A percentile compares a stretch with the other conserved stretches of the same genome.
These are phyloP conservation scores for Cercospora sp. DNA, from an alignment of 2,329 filamentous ascomycete species.

Conservation along the genomic window DNA sequence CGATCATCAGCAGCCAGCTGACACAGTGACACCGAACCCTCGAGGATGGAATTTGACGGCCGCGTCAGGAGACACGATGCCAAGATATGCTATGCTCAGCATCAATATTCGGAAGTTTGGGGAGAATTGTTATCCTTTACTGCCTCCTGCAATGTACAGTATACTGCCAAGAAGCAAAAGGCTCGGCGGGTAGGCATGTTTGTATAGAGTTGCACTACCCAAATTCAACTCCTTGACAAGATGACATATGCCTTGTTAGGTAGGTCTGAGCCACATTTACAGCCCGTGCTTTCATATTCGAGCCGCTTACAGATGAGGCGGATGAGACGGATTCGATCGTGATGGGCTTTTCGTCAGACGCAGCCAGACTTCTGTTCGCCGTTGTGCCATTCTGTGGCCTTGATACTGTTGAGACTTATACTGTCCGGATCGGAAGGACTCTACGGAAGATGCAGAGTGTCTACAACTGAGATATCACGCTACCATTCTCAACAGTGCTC, in stretches of 20 bases:
- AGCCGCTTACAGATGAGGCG: too few species aligned
- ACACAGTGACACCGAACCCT: neutral
- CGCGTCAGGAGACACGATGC: neutral
- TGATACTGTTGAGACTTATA: too few species aligned
- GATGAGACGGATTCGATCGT: too few species aligned
- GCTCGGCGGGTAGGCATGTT: neutral
- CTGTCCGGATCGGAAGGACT: too few species aligned
- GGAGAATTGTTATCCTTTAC: neutral
- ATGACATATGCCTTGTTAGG: neutral
- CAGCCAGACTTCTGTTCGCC: too few species aligned
- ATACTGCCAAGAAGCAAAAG: neutral
- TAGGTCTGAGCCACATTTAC: neutral
- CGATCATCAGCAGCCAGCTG: neutral
- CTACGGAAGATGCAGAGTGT: too few species aligned
- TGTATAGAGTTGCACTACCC: neutral
- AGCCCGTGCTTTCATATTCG: neutral
- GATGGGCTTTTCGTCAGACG: too few species aligned
- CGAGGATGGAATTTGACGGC: neutral
- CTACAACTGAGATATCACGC: too few species aligned
- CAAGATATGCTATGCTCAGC: neutral
- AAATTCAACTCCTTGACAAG: neutral
- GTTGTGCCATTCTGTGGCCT: too few species aligned
- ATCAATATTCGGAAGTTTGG: neutral
- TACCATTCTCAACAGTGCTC: too few species aligned
- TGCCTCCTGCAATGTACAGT: neutral